phyloP scores from a whole-genome alignment of 192 early-diverging fungal species.

The Podila epigama region DNA sequence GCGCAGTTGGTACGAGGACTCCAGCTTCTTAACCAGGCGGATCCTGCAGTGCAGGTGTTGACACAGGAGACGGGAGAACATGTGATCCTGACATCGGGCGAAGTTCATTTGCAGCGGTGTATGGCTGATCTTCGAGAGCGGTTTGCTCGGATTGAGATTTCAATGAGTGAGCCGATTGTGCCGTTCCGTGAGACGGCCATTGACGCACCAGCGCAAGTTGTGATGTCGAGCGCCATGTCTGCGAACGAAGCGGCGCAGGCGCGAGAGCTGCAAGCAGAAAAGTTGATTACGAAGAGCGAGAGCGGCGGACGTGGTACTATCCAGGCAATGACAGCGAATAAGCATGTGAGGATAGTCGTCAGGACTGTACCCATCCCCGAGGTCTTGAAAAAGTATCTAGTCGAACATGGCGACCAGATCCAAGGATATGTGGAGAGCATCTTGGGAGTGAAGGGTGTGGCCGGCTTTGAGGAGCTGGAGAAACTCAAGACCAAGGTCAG shows the following conservation, averaged over 20 bases:
- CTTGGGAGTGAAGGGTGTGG: not conserved
- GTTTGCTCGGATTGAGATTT: conserved; percentile 94
- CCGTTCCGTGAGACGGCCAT: conserved; percentile 96
- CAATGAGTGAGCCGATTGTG: conserved; percentile 94
- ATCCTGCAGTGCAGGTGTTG: conserved; percentile 92
- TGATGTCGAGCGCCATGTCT: conserved; percentile 24
- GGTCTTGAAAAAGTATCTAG: conserved; percentile 65
- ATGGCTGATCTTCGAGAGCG: conserved; percentile 92
- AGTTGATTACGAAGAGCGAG: conserved; percentile 49
- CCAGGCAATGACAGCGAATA: conserved; percentile 64
- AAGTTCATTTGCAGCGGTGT: conserved; percentile 90
- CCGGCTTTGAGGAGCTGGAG: conserved; percentile 4
- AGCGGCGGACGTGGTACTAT: conserved; percentile 68
- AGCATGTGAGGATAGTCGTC: conserved; percentile 65
- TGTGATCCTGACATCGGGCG: conserved; percentile 95
- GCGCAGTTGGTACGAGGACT: conserved; percentile 84
- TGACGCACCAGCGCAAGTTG: conserved; percentile 32
- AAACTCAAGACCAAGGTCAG: conserved; percentile 24
- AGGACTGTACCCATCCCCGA: conserved; percentile 76
- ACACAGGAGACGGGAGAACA: conserved; percentile 96
- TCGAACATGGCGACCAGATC: conserved; percentile 58
- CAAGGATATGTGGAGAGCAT: conserved; percentile 30
- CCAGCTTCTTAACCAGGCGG: conserved; percentile 91
- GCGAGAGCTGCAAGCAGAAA: conserved; percentile 48
- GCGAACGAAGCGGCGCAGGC: conserved; percentile 31